Evolutionary conservation across 176 grass and related monocot species (phyloP), one percentile per base, ranked within the genome.

Genomic region (Tillandsia leiboldiana): DNA sequence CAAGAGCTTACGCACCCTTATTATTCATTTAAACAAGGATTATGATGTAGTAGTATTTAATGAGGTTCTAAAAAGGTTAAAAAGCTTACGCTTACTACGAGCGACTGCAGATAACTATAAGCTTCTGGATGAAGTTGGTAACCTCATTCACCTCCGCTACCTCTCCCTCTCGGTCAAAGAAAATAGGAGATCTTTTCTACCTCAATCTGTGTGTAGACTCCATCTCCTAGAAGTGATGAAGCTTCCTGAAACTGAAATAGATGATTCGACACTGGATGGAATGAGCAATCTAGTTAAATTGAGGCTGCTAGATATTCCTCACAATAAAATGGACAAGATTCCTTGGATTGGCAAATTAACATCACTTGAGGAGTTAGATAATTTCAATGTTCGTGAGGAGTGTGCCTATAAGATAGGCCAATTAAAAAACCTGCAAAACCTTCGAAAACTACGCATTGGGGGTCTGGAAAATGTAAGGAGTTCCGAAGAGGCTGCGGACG

Each of bases 231-330:
- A 52, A 48, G 12, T 75, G 13, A 17, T 64, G 1, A 66, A 66
- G 14, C 9, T 75, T 22, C 23, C 23, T n/a, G 54, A 49, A 17
- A 12, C 52, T 48, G 27, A 65, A n/a, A 75, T 49, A 11, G 8
- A 64, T 13, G 29, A 52, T 49, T 64, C 20, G 28, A 15, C 12
- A 26, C n/a, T 66, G 15, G 29, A 66, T 13, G 17, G 47, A 28
- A 65, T 75, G 73, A 26, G 47, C 28, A 69, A 68, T 4, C 64
- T 67, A 4, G 59, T 77, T 70, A 77, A 70, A 26, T 70, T 77
- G 65, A 49, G 51, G 12, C 68, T 69, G 0, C 17, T 78, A 61
- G n/a, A 26, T 23, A 17, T 61, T 1, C 22, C 11, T 57, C 22
- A 4, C 2, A 11, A 0, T 78, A 27, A 11, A 8, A 17, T n/a